Evolutionary conservation across 495 filamentous ascomycete species (phyloP).

Genomic region (Talaromyces liani): DNA sequence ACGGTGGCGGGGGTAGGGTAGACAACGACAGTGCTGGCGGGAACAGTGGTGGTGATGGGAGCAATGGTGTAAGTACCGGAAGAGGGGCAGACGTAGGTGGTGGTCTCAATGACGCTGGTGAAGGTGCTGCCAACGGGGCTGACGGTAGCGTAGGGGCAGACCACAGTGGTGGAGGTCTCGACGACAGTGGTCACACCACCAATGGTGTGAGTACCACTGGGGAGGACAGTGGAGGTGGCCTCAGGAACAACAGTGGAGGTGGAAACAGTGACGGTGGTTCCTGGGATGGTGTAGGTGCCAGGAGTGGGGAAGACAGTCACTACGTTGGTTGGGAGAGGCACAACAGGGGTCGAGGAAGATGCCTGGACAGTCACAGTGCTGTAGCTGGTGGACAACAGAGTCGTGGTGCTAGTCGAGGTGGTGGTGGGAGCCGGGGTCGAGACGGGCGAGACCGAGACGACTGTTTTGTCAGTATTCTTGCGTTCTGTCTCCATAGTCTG

Average conservation of each 20-base stretch:
- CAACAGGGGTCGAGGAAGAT: conserved; percentile 16
- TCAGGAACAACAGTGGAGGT: conserved; percentile 58
- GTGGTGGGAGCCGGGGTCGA: conserved; percentile 14
- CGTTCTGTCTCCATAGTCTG: too few relatives aligned
- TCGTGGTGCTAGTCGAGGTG: conserved; percentile 27
- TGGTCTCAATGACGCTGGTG: conserved; percentile 64
- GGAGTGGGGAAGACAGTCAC: conserved; percentile 62
- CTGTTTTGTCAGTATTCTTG: conserved; percentile 7
- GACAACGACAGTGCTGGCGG: conserved; percentile 48
- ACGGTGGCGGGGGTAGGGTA: conserved; percentile 60
- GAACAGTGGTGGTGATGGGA: conserved; percentile 55
- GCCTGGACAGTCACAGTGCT: conserved; percentile 29
- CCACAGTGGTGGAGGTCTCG: conserved; percentile 58
- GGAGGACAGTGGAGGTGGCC: conserved; percentile 53
- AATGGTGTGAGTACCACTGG: conserved; percentile 61
- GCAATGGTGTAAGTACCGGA: conserved; percentile 78
- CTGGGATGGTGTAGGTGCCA: conserved; percentile 75
- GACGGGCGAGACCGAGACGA: conserved; percentile 24
- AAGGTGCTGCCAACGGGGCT: conserved; percentile 51
- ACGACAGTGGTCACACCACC: conserved; percentile 76
- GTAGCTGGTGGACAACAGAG: conserved; percentile 31
- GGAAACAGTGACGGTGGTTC: conserved; percentile 63
- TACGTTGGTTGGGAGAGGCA: conserved; percentile 52
- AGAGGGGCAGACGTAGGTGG: conserved; percentile 70
- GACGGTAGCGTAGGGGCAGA: conserved; percentile 67